These are phyloP conservation scores for Heterobasidion irregulare DNA, from an alignment of 1,284 basidiomycete species.

Conservation along the genomic window DNA sequence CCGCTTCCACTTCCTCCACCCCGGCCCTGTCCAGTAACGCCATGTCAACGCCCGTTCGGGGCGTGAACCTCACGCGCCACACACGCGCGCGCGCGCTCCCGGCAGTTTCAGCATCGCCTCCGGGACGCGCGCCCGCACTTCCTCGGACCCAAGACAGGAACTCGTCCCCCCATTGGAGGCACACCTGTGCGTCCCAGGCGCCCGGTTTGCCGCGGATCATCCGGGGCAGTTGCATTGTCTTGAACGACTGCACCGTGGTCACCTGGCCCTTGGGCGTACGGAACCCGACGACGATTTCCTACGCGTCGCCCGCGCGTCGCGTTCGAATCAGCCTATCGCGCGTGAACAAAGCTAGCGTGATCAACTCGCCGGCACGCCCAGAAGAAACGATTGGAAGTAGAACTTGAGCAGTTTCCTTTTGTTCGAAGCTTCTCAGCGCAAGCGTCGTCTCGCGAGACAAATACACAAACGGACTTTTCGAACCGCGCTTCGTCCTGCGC, in stretches of 20 bases:
- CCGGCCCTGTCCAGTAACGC: conserved; percentile 34
- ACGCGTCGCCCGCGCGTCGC: background rate
- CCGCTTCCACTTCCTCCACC: conserved; percentile 48
- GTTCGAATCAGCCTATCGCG: background rate
- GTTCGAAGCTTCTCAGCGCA: background rate
- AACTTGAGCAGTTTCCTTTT: conserved; percentile 83
- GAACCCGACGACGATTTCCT: conserved; percentile 91
- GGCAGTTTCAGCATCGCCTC: background rate
- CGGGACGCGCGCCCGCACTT: background rate
- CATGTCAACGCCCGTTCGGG: conserved; percentile 41
- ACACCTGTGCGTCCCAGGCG: conserved; percentile 73
- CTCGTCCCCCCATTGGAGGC: conserved; percentile 65
- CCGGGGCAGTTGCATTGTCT: conserved; percentile 65
- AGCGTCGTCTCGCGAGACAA: background rate
- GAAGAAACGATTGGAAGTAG: conserved; percentile 92
- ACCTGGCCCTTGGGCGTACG: conserved; percentile 72
- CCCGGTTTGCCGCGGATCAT: conserved; percentile 66
- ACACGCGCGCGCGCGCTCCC: conserved; percentile 24
- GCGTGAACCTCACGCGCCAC: conserved; percentile 62
- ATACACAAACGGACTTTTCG: conserved; percentile 54
- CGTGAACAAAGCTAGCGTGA: conserved; percentile 1
- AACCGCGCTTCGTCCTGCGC: conserved; percentile 68
- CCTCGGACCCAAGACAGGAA: conserved; percentile 48
- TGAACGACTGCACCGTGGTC: conserved; percentile 55
- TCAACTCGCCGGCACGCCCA: conserved; percentile 76